Evolutionary conservation across 83 land plant genomes (phyloP), one percentile per base, ranked within the genome.

Genomic region (Larix sibirica): DNA sequence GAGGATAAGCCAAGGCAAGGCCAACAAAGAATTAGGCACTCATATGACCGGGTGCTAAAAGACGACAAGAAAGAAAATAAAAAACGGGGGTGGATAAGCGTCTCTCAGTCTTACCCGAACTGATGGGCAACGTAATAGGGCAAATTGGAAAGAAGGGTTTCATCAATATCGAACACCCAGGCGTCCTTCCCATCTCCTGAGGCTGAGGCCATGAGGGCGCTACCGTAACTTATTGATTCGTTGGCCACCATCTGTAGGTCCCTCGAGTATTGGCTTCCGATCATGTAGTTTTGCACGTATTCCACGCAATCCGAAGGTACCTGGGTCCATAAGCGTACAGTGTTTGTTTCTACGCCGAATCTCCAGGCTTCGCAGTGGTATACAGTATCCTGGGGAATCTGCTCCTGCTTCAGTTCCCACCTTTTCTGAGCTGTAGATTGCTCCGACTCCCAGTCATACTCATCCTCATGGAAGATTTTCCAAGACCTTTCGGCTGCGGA

Each of bases 161-260:
- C 95, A 59, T 93, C 95, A 62, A 93, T 40, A 59, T 93, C 95
- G 76, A 93, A 93, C 3, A 93, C 83, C 95, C 95, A 93, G 24
- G 64, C 89, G 82, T 90, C 90, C 86, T 62, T 89, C 21, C 91
- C 92, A 63, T 87, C 88, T 33, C 24, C 66, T 20, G 66, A 17
- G 66, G 6, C 66, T 4, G n/a, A 63, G 66, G 24, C 66, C 66
- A 20, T 20, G 66, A 89, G 80, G 31, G 60, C 60, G 60, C 65
- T 75, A 1, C 91, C 94, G 65, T 80, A 89, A 79, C 62, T 47
- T 17, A 17, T 74, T 16, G 94, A 86, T 79, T 87, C 89, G 5
- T 62, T 62, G 18, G 94, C 82, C 9, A 87, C 94, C 73, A 80
- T 69, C 13, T 83, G 85, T 6, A 83, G 82, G 62, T 91, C 94